Percentiles rank a stretch among this genome's conserved stretches.
phyloP scores from a whole-genome alignment of 805 yeast species.

The Kodamaea kaohsiungensis region DNA sequence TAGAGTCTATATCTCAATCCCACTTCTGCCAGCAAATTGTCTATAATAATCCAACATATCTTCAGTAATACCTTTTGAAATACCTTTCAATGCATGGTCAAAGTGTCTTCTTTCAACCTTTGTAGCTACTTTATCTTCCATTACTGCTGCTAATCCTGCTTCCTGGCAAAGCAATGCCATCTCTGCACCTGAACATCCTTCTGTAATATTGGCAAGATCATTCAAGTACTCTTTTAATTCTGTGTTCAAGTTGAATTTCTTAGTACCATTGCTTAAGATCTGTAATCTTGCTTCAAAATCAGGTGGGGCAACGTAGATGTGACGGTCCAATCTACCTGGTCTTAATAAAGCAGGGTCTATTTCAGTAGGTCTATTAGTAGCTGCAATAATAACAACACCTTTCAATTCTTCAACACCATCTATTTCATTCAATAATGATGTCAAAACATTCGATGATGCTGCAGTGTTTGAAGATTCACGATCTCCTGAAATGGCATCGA shows the following conservation, averaged over 20 bases:
- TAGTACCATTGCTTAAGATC: conserved; percentile 69
- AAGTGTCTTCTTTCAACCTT: conserved; percentile 68
- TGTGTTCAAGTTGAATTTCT: conserved; percentile 55
- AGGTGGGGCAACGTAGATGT: conserved; percentile 91
- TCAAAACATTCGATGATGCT: conserved; percentile 81
- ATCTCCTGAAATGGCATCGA: conserved; percentile 86
- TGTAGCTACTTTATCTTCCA: conserved; percentile 63
- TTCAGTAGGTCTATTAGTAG: conserved; percentile 92
- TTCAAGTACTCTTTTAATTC: conserved; percentile 40
- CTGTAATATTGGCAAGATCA: conserved; percentile 56
- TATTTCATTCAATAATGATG: conserved; percentile 88
- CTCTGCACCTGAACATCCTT: conserved; percentile 97
- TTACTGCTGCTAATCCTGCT: conserved; percentile 92
- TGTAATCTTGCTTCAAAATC: conserved; percentile 77
- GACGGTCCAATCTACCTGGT: conserved; percentile 95
- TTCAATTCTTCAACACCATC: conserved; percentile 96
- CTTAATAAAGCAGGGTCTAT: conserved; percentile 91
- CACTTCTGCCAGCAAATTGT: conserved; percentile 48
- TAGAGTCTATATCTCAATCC: conserved; percentile 21
- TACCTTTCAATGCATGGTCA: conserved; percentile 62
- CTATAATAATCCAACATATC: conserved; percentile 82
- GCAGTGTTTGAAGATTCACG: conserved; percentile 65
- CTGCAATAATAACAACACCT: conserved; percentile 93
- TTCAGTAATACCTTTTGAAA: conserved; percentile 76
- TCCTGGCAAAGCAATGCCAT: conserved; percentile 90